Evolutionary conservation across 441 rosid genomes (phyloP), one percentile per base, ranked within the genome.

Genomic region (Cnidoscolus chayamansa): DNA sequence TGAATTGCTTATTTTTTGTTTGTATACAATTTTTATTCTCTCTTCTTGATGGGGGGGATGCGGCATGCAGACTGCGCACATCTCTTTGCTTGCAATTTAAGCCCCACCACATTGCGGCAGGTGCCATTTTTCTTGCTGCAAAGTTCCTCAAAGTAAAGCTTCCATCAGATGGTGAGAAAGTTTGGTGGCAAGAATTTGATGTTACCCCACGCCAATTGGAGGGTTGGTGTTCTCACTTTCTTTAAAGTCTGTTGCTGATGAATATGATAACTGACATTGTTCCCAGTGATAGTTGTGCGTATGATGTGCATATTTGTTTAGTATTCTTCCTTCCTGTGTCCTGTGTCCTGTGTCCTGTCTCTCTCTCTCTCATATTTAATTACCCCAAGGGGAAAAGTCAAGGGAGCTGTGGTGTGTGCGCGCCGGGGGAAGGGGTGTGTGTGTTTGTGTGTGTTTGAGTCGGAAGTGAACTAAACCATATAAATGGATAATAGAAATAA

Each of bases 141-240:
- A 94, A 94, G 88, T 94, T 94, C 84, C 97, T 94, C 67, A 90
- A 90, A 88, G 98, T 94, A 84, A 94, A 94, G 91, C 96, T 95
- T 63, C 98, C 99, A 70, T 90, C 98, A 31, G 99, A 92, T 63
- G 97, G 96, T 19, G 98, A 91, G 79, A 92, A 84, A 87, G 94
- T 91, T 82, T 94, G 98, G 99, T 92, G 98, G 99, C 99, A 94
- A 79, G 99, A 94, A 80, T 92, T 94, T 84, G 97, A 93, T 78
- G 97, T 95, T 86, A 93, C 96, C 80, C 99, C 95, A 80, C 95
- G 98, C 83, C 96, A 91, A 70, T 88, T 95, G 80, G 98, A 95
- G 81, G 99, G 99, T 93, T 77, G 85, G 86, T 85, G 63, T 80
- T 76, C 70, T 78, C 79, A 82, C 68, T 70, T 59, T 71, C 75